A percentile compares a stretch with the other conserved stretches of the same genome.
Conservation (phyloP, 139 green algal species). For the Eudorina sp. region DNA sequence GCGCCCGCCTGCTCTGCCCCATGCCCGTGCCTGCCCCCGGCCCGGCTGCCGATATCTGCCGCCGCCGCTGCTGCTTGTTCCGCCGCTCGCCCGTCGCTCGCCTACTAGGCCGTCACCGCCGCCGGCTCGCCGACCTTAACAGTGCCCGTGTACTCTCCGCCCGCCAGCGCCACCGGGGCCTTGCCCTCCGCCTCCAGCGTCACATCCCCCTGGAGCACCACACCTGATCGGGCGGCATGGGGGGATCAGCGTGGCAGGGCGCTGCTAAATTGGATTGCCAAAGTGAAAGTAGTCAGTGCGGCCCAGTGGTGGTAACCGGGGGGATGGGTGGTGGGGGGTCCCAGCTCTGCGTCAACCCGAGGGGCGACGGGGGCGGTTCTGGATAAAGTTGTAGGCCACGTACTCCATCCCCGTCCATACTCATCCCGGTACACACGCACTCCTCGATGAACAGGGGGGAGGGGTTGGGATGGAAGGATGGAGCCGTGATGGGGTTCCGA, state of each 20-base stretch:
- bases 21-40: too few relatives aligned
- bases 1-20: too few relatives aligned
- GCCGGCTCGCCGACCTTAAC: constrained; percentile 19
- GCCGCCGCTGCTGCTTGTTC: too few relatives aligned
- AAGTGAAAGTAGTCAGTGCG: not conserved
- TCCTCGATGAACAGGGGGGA: too few relatives aligned
- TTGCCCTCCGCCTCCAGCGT: constrained; percentile 50
- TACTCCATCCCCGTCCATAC: too few relatives aligned
- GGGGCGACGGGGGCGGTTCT: not conserved
- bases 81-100: too few relatives aligned
- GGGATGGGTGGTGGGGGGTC: too few relatives aligned
- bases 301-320: not conserved
- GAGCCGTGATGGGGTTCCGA: too few relatives aligned
- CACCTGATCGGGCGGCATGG: constrained; percentile 14
- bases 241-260: not conserved
- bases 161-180: not conserved
- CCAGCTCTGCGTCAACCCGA: not conserved
- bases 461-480: too few relatives aligned
- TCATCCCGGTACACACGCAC: too few relatives aligned
- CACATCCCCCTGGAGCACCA: constrained; percentile 72
- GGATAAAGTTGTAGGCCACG: too few relatives aligned
- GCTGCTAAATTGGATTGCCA: not conserved
- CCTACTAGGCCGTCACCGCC: constrained; percentile 9
- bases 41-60: too few relatives aligned
- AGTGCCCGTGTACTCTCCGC: constrained; percentile 7